Conservation (phyloP, 1,284 basidiomycete genomes). For the Ganoderma lingzhi region DNA sequence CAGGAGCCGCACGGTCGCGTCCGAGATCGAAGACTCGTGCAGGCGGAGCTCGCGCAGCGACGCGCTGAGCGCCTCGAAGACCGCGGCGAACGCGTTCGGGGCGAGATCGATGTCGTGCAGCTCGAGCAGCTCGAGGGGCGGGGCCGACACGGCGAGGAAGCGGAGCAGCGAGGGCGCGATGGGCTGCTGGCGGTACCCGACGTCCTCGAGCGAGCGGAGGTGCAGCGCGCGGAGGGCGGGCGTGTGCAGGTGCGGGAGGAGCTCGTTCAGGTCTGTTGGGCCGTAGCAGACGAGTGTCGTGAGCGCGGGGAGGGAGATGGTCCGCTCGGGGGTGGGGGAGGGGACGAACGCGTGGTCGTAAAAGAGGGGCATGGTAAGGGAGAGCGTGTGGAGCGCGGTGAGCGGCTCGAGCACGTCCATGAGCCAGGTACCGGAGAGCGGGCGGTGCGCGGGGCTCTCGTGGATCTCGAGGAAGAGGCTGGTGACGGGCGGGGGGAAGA, state of each 20-base stretch:
- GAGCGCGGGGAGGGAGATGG: slow-evolving; percentile 49
- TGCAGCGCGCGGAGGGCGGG: slow-evolving; percentile 54
- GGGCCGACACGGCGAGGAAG: slow-evolving; percentile 51
- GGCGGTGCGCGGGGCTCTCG: slow-evolving; percentile 35
- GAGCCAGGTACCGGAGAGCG: slow-evolving; percentile 42
- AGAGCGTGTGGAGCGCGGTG: slow-evolving; percentile 47
- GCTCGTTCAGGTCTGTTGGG: slow-evolving; percentile 49
- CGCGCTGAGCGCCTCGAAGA: slow-evolving; percentile 48
- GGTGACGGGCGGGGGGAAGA: slow-evolving; percentile 49
- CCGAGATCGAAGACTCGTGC: slow-evolving; percentile 67
- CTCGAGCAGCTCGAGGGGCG: slow-evolving; percentile 58
- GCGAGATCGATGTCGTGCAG: slow-evolving; percentile 63
- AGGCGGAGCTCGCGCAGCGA: slow-evolving; percentile 58
- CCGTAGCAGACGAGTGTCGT: slow-evolving; percentile 51
- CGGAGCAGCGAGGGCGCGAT: slow-evolving; percentile 47
- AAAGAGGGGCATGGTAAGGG: slow-evolving; percentile 48
- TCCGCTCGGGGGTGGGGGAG: slow-evolving; percentile 39
- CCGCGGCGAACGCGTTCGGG: slow-evolving; percentile 49
- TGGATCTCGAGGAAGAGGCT: slow-evolving; percentile 44
- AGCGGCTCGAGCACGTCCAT: slow-evolving; percentile 37
- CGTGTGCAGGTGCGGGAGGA: slow-evolving; percentile 52
- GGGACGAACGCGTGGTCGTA: slow-evolving; percentile 45
- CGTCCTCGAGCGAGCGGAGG: slow-evolving; percentile 54
- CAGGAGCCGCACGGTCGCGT: slow-evolving; percentile 53
- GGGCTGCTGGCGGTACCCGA: slow-evolving; percentile 48